Base-by-base conservation (phyloP, 2,329 filamentous ascomycete species). In the Aspergillus quadricinctus region DNA sequence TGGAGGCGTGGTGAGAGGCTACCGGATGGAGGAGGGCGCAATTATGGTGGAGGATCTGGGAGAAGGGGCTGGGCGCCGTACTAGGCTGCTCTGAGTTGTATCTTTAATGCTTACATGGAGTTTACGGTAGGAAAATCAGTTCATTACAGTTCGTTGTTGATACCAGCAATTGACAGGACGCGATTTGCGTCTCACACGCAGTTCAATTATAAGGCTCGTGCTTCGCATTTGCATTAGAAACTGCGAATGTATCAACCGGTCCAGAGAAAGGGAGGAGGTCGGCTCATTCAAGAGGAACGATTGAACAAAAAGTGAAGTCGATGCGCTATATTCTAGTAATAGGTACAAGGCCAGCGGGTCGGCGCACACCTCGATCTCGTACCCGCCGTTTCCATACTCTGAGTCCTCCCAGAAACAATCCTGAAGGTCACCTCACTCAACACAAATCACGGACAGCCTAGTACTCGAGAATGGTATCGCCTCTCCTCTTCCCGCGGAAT, bases 401-500 rank as follows among this genome's bases (percentile, higher is more conserved):
- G n/a, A n/a, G n/a, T n/a, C 9, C 11, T 27, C 23, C 10, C 10
- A 10, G 23, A 11, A 46, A 46, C 23, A 19, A 10, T 43, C 19
- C 11, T 27, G 43, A 6, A 21, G 11, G 3, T 45, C 41, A 45
- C 41, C 41, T 23, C 23, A 9, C 7, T 21, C 41, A 27, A 23
- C 21, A 14, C 2, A 23, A 23, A 46, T 23, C 11, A 46, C 19
- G 5, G 19, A 46, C 43, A 14, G 1, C 43, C 67, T 77, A 97
- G 74, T 83, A 93, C 77, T 97, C 92, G 54, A 80, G 79, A 68
- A 95, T 82, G n/a, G 87, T 81, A 71, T 97, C 93, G 54, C 91
- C 92, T 76, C 84, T 88, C 74, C 90, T 83, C 87, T 97, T 97
- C 56, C 87, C 93, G 66, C 92, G 85, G 66, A 97, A 74, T 50